These are phyloP conservation scores for Quercus engelmannii DNA, from an alignment of 306 rosid genomes.

Conservation along the genomic window DNA sequence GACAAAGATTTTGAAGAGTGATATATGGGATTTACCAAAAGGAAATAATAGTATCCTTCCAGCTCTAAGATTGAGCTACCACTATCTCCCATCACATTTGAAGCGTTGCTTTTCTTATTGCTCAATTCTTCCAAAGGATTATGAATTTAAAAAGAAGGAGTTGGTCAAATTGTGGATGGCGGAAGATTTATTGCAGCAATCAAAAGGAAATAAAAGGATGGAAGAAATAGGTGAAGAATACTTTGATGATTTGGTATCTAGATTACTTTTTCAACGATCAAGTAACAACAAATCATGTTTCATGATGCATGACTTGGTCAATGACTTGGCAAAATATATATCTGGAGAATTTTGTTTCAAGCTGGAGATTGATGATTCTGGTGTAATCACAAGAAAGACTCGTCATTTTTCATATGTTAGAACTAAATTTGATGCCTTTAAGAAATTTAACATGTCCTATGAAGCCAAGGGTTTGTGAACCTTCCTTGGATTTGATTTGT, in stretches of 20 bases:
- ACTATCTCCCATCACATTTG: neutral
- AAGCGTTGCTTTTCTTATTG: slow-evolving; percentile 13
- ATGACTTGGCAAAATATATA: slow-evolving; percentile 16
- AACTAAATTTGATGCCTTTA: neutral
- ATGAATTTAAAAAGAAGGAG: neutral
- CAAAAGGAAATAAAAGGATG: neutral
- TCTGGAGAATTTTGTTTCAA: neutral
- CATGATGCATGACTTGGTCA: slow-evolving; percentile 23
- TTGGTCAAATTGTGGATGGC: slow-evolving; percentile 16
- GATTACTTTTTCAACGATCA: slow-evolving; percentile 17
- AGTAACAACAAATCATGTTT: neutral
- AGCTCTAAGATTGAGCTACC: slow-evolving; percentile 14
- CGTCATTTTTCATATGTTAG: slow-evolving; percentile 4
- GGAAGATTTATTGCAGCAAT: slow-evolving; percentile 8
- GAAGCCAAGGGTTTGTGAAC: neutral
- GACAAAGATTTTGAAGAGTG: slow-evolving; percentile 1
- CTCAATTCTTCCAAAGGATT: slow-evolving; percentile 7
- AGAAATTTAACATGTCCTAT: neutral
- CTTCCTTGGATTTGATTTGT: neutral
- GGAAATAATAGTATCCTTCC: neutral
- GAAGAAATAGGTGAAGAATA: slow-evolving; percentile 18
- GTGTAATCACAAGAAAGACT: neutral
- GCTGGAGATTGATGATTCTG: neutral
- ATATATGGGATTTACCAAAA: slow-evolving; percentile 1
- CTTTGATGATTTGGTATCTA: neutral